phyloP scores from a whole-genome alignment of 805 yeast genomes.

The Cyberlindnera maclurae region DNA sequence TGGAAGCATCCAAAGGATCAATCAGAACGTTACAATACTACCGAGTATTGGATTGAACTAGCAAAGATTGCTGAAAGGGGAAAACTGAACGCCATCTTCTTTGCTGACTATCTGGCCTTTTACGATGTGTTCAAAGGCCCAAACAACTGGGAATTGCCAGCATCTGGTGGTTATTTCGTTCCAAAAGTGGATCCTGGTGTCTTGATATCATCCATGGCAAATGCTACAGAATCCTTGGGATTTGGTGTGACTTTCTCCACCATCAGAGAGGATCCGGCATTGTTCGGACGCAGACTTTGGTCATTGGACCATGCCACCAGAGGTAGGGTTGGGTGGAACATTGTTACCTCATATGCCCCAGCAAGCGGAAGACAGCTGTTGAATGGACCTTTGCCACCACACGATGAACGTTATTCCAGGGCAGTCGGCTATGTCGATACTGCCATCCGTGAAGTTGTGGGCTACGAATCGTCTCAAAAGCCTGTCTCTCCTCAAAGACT shows the following conservation, averaged over 20 bases:
- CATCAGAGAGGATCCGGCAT: constrained; percentile 36
- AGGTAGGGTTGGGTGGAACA: constrained; percentile 42
- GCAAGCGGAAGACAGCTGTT: constrained; percentile 35
- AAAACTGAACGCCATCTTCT: constrained; percentile 31
- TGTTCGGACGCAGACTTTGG: constrained; percentile 26
- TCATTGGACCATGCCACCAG: constrained; percentile 35
- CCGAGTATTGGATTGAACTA: constrained; percentile 32
- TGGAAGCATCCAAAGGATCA: constrained; percentile 26
- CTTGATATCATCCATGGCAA: constrained; percentile 31
- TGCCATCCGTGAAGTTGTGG: constrained; percentile 37
- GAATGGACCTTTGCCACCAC: constrained; percentile 27
- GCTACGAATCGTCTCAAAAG: constrained; percentile 9
- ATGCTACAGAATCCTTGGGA: constrained; percentile 31
- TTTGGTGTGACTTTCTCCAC: constrained; percentile 39
- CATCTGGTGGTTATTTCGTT: constrained; percentile 22
- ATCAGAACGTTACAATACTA: constrained; percentile 7
- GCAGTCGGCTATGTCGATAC: constrained; percentile 36
- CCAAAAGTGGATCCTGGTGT: constrained; percentile 31
- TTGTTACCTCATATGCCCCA: constrained; percentile 38
- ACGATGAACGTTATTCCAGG: constrained; percentile 33
- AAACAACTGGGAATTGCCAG: constrained; percentile 27
- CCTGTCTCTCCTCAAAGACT: constrained; percentile 37
- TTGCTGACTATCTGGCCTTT: constrained; percentile 35
- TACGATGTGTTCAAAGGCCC: constrained; percentile 37
- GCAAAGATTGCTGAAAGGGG: constrained; percentile 32